Base-by-base conservation (phyloP, 2,329 filamentous ascomycete species). In the Ophiostoma australiae region DNA sequence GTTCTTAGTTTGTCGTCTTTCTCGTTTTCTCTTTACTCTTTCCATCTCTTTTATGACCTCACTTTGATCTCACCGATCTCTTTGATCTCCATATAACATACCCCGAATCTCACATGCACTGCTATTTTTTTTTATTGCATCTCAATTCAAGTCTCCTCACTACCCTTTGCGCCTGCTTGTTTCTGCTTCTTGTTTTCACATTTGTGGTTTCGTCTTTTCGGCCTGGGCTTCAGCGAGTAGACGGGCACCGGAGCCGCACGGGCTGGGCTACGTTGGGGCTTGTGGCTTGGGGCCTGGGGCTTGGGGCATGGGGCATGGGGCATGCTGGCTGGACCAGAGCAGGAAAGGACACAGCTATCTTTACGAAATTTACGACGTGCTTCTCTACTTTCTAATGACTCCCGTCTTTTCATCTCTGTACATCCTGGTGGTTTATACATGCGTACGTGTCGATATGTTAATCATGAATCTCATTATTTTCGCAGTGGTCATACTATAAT, bases 71-170 rank as follows among this genome's bases (percentile, higher is more conserved):
- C 63, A 35, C 33, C 27, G 63, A 11, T 39, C 20, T 23, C 27
- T 13, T 31, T 48, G 66, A 48, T 33, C 35, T 67, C 65, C 23
- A 44, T 67, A 67, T 67, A 66, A 66, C 67, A 68, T 68, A 52
- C 67, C 67, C 67, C 31, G 44, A 55, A 55, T 61, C 35, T 69
- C 35, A 41, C 33, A 66, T 39, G 27, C 55, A 52, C 20, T 17
- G 48, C 58, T 39, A 39, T 20, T 31, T 41, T 61, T 20, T 31
- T 41, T 61, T 58, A 39, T 41, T 27, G 11, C 48, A 27, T 58
- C 52, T 58, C 52, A 58, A 48, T 17, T 48, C 20, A 15, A 20
- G 15, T 68, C 17, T 13, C 15, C 3, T 37, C n/a, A 44, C 27
- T 27, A 63, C 13, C 31, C 7, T 11, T 31, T 37, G 58, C 31